Evolutionary conservation across 78 protist genomes (phyloP).

Genomic region (Planoprotostelium fungivorum): DNA sequence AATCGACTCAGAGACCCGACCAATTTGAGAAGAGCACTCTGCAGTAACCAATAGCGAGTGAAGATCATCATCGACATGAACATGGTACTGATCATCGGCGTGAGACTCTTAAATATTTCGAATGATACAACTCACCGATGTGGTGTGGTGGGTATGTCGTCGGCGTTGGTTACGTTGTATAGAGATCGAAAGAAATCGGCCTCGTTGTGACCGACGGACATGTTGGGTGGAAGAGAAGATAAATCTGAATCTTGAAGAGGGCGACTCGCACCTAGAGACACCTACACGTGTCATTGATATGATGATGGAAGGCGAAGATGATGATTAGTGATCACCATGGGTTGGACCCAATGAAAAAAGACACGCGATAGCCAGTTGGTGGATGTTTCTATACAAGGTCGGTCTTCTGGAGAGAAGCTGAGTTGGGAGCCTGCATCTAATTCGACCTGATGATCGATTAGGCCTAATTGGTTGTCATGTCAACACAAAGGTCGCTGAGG

Average conservation of each 20-base stretch:
- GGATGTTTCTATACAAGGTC: neutral
- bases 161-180: neutral
- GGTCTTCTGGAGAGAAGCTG: neutral
- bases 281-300: neutral
- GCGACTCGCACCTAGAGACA: neutral
- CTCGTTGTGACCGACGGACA: neutral
- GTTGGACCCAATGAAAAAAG: neutral
- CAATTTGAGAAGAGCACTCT: neutral
- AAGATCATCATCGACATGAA: neutral
- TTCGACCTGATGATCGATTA: too few relatives aligned
- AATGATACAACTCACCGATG: neutral
- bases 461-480: too few relatives aligned
- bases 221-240: neutral
- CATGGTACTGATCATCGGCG: neutral
- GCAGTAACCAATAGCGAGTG: neutral
- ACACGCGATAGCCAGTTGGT: neutral
- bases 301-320: too few relatives aligned
- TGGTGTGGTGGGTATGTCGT: neutral
- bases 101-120: neutral
- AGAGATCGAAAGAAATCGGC: neutral
- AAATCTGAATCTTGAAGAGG: neutral
- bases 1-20: neutral
- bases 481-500: too few relatives aligned
- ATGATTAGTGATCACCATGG: neutral
- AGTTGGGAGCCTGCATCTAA: neutral